Percentiles rank a stretch among this genome's conserved stretches.
Conservation (phyloP, 768 basidiomycete species). For the Pilatotrama ljubarskyi region DNA sequence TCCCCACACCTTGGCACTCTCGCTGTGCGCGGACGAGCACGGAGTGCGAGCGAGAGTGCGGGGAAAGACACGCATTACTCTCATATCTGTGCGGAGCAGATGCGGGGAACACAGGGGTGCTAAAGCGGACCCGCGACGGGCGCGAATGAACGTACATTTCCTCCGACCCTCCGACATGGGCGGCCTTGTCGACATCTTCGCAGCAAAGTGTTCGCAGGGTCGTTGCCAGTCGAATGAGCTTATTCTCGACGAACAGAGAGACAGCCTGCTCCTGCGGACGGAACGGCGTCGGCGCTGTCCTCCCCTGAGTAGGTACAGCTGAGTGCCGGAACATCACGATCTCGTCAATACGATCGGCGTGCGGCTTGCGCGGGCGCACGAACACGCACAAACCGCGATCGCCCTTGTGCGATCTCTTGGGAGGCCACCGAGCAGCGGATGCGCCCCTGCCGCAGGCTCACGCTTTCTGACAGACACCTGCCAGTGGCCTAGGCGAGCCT, state of each 20-base stretch:
- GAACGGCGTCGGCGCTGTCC: slow-evolving; percentile 8
- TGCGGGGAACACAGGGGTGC: background rate
- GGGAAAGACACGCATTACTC: background rate
- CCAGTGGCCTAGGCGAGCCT: slow-evolving; percentile 3
- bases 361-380: background rate
- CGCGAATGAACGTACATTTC: background rate
- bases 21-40: background rate
- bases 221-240: background rate
- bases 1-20: background rate
- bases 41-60: background rate
- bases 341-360: background rate
- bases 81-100: background rate
- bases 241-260: background rate
- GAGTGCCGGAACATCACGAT: background rate
- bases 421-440: background rate
- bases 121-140: slow-evolving; percentile 1
- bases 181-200: background rate
- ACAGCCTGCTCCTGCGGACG: background rate
- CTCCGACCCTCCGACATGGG: background rate
- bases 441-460: background rate
- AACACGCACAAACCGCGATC: background rate
- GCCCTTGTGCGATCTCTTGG: background rate
- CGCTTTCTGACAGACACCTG: background rate
- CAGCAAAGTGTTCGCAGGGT: background rate
- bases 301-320: no score